Conservation (phyloP, 2,329 filamentous ascomycete genomes). For the Botrytis elliptica region DNA sequence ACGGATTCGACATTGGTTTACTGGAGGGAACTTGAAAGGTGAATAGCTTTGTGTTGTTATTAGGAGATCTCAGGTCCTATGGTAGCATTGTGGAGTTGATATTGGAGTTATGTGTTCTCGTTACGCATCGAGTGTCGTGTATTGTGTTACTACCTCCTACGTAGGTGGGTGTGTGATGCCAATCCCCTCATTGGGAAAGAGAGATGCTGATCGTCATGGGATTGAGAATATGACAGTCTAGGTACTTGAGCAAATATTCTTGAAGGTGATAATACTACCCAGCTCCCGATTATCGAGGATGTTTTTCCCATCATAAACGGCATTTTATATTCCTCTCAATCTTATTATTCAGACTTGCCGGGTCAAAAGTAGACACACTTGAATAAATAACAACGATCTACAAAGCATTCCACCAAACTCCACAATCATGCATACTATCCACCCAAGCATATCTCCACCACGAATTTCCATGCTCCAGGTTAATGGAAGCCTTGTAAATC, state of each 20-base stretch:
- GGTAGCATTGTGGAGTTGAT: neutral
- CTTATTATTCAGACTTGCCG: too few relatives aligned
- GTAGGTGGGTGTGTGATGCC: neutral
- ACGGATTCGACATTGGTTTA: neutral
- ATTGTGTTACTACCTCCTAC: neutral
- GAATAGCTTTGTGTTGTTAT: neutral
- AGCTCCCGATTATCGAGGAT: too few relatives aligned
- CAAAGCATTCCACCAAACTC: neutral
- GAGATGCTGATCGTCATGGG: neutral
- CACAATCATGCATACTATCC: neutral
- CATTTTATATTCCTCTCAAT: too few relatives aligned
- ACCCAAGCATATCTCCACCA: neutral
- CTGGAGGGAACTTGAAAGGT: neutral
- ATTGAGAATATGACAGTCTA: neutral
- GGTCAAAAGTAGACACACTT: too few relatives aligned
- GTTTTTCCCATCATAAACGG: too few relatives aligned
- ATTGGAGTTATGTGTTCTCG: neutral
- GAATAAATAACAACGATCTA: neutral
- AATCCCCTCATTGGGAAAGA: neutral
- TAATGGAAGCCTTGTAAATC: neutral
- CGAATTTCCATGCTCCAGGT: neutral
- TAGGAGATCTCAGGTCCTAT: neutral
- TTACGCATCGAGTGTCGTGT: neutral
- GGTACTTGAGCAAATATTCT: neutral
- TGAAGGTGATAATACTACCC: fast-evolving